A percentile compares a stretch with the other conserved stretches of the same genome.
Evolutionary conservation across 2,329 filamentous ascomycete species (phyloP).

Genomic region (Apiospora arundinis): DNA sequence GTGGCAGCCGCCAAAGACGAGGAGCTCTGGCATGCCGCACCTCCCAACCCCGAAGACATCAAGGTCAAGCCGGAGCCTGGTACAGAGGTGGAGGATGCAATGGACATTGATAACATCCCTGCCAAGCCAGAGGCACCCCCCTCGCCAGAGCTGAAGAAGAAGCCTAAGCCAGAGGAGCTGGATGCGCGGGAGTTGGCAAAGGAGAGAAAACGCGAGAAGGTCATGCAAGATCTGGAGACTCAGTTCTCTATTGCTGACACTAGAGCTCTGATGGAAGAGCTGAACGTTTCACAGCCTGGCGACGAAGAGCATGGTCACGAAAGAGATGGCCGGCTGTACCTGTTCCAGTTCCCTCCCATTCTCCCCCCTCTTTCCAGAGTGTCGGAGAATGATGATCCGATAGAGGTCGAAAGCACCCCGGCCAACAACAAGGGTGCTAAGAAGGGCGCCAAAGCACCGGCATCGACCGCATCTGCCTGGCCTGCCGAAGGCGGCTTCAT

Average conservation of each 20-base stretch:
- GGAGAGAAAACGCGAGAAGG: constrained; percentile 40
- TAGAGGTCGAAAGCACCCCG: constrained; percentile 35
- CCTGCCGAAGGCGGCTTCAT: constrained; percentile 62
- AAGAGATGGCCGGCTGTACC: constrained; percentile 62
- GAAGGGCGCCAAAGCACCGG: constrained; percentile 31
- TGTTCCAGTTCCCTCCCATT: constrained; percentile 70
- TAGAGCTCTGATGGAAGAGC: constrained; percentile 40
- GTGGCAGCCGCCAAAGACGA: constrained; percentile 40
- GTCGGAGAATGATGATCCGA: constrained; percentile 34
- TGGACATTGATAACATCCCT: constrained; percentile 50
- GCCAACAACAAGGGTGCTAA: constrained; percentile 30
- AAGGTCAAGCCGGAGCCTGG: constrained; percentile 54
- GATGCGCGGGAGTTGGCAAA: constrained; percentile 34
- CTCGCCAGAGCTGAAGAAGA: constrained; percentile 43
- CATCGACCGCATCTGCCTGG: constrained; percentile 45
- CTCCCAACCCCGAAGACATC: constrained; percentile 28
- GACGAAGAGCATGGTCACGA: constrained; percentile 28
- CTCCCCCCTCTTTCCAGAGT: constrained; percentile 59
- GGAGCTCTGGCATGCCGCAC: constrained; percentile 52
- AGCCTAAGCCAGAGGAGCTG: constrained; percentile 29
- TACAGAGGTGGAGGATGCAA: constrained; percentile 43
- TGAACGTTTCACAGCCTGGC: constrained; percentile 37
- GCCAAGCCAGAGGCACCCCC: constrained; percentile 36
- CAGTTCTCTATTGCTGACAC: constrained; percentile 35
- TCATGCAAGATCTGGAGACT: constrained; percentile 38